A percentile compares a stretch with the other conserved stretches of the same genome.
Conservation (phyloP, 164 flowering plant genomes). For the Amborella trichopoda region DNA sequence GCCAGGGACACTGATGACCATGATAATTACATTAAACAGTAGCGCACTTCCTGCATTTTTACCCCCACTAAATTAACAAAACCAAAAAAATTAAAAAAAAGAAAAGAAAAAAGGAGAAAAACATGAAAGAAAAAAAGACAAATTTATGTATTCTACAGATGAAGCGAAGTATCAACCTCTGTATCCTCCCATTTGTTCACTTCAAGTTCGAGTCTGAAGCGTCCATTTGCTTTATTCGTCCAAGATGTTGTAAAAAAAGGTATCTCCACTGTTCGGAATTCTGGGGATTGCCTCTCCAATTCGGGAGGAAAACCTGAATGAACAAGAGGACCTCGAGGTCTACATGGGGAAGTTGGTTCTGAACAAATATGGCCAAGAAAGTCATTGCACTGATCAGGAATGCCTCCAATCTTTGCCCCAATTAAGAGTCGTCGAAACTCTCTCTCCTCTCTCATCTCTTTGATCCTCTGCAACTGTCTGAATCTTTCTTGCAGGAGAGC, state of each 20-base stretch:
- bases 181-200: slow-evolving; percentile 19
- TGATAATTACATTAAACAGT: slow-evolving; percentile 17
- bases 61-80: neutral
- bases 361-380: neutral
- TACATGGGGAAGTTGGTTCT: neutral
- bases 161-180: slow-evolving; percentile 61
- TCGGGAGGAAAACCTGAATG: slow-evolving; percentile 6
- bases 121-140: slow-evolving; percentile 1
- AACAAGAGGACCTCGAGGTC: neutral
- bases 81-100: slow-evolving; percentile 2
- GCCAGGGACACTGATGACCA: slow-evolving; percentile 22
- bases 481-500: slow-evolving; percentile 40
- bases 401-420: slow-evolving; percentile 19
- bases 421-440: slow-evolving; percentile 27
- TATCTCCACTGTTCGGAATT: slow-evolving; percentile 8
- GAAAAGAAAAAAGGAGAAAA: slow-evolving; percentile 1
- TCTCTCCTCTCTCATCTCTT: slow-evolving; percentile 44
- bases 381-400: slow-evolving; percentile 3
- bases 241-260: slow-evolving; percentile 10
- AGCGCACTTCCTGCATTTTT: slow-evolving; percentile 14
- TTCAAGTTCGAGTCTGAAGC: neutral
- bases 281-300: slow-evolving; percentile 5
- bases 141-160: slow-evolving; percentile 32
- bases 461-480: slow-evolving; percentile 27
- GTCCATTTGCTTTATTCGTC: slow-evolving; percentile 15